A percentile compares a stretch with the other conserved stretches of the same genome.
These are phyloP conservation scores for Chondrus crispus DNA, from an alignment of 23 red algal genomes.

Conservation along the genomic window DNA sequence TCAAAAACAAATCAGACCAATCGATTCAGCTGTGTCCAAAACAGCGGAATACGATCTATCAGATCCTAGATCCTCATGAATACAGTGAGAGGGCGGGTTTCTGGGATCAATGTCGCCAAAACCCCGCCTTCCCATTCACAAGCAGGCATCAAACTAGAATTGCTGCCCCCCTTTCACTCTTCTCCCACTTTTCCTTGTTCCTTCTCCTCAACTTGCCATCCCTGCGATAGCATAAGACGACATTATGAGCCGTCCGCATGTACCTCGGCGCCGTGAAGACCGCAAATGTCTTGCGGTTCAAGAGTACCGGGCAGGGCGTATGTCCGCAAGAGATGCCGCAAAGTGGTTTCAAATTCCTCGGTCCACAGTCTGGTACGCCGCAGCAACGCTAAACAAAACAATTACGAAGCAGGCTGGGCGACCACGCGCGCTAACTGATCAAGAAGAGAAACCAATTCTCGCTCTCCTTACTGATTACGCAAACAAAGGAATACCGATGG, in stretches of 20 bases:
- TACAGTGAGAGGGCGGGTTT: background rate
- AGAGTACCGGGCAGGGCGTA: background rate
- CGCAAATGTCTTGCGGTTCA: background rate
- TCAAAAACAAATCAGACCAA: background rate
- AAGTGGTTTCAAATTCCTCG: background rate
- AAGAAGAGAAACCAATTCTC: background rate
- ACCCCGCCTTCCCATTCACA: background rate
- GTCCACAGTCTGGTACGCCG: background rate
- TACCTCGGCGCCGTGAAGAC: background rate
- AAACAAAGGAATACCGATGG: background rate
- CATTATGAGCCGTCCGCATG: background rate
- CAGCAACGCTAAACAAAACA: background rate
- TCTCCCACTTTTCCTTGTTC: too few relatives aligned
- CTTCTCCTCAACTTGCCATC: too few relatives aligned
- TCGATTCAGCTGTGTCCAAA: background rate
- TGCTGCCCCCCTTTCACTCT: too few relatives aligned
- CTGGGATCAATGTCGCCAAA: background rate
- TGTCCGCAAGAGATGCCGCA: background rate
- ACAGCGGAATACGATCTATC: too few relatives aligned
- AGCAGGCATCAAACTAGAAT: background rate
- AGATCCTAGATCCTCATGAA: background rate
- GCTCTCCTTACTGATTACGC: background rate
- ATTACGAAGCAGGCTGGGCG: background rate
- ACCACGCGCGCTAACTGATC: background rate
- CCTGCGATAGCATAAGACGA: background rate